Evolutionary conservation across 2,329 filamentous ascomycete genomes (phyloP), one percentile per base, ranked within the genome.

Genomic region (Dryadomyces sulphureus): DNA sequence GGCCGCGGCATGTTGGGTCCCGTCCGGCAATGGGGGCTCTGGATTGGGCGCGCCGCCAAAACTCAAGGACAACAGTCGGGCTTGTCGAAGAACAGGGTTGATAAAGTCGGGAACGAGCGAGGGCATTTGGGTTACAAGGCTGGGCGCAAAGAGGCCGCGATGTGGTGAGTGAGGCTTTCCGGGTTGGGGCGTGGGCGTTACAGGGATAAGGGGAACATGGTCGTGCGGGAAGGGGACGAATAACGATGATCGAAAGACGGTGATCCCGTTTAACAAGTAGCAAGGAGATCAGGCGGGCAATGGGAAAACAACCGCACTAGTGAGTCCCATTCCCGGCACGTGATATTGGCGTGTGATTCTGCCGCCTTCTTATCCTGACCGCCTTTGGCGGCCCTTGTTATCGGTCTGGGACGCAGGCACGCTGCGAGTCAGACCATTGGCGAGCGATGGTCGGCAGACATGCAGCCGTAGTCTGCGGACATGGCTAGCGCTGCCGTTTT

Each of bases 81-180:
- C 77, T 62, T 81, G 77, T 59, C 77, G 74, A 54, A 81, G 62
- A 55, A 81, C 75, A 48, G 78, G 77, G 51, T 79, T 79, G 60
- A 81, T 77, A 54, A 79, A 79, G 50, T 79, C 73, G 56, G 75
- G 72, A 45, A 81, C 76, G 55, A 80, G 65, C 54, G 70, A 77
- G 60, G 73, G 70, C 77, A 81, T 81, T 56, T 42, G 38, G n/a
- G 27, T 19, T 42, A 27, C 16, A 9, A 27, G 7, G 19, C 12
- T 7, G 5, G 5, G 21, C 22, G 20, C 17, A 4, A 25, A 17
- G 40, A 27, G 7, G 3, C 5, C 7, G 8, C 22, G 19, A 6
- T 14, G 30, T 25, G 11, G 9, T 16, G 17, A 24, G 20, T 43
- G 19, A n/a, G n/a, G n/a, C n/a, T n/a, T n/a, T n/a, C n/a, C n/a